Evolutionary conservation across 1,284 basidiomycete species (phyloP).

Genomic region (Ustilago cynodontis): DNA sequence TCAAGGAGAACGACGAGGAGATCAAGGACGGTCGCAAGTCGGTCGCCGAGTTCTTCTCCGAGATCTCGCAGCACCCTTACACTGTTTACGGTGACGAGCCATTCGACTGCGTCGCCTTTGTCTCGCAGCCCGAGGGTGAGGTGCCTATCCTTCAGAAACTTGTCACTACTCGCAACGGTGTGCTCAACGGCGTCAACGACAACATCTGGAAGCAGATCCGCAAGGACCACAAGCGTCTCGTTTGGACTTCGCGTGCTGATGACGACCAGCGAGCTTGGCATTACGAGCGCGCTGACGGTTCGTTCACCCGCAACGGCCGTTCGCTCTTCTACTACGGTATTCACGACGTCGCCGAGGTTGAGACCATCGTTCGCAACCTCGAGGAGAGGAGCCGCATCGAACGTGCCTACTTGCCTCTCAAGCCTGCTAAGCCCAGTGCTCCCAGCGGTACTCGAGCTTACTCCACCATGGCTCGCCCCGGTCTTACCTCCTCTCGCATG

Average conservation of each 20-base stretch:
- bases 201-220: constrained; percentile 96
- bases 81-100: constrained; percentile 98
- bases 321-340: constrained; percentile 98
- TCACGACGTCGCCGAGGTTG: constrained; percentile 90
- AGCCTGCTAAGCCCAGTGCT: constrained; percentile 77
- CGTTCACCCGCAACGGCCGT: constrained; percentile 90
- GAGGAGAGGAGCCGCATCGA: constrained; percentile 88
- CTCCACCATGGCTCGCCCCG: constrained; percentile 67
- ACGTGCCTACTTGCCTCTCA: constrained; percentile 88
- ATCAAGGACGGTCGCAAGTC: constrained; percentile 85
- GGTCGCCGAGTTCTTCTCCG: constrained; percentile 88
- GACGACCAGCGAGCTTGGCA: constrained; percentile 98
- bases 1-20: constrained; percentile 91
- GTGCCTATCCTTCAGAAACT: constrained; percentile 92
- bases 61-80: constrained; percentile 78
- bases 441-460: constrained; percentile 60
- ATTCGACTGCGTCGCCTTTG: constrained; percentile 92
- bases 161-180: constrained; percentile 85
- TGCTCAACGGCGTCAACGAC: constrained; percentile 94
- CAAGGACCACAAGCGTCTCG: constrained; percentile 92
- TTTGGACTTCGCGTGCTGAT: constrained; percentile 95
- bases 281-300: constrained; percentile 97
- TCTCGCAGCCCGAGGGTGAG: constrained; percentile 90
- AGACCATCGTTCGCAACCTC: constrained; percentile 79
- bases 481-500: constrained; percentile 72